A percentile compares a stretch with the other conserved stretches of the same genome.
Conservation (phyloP, 805 yeast species). For the Wilhelminamyces savonicus region DNA sequence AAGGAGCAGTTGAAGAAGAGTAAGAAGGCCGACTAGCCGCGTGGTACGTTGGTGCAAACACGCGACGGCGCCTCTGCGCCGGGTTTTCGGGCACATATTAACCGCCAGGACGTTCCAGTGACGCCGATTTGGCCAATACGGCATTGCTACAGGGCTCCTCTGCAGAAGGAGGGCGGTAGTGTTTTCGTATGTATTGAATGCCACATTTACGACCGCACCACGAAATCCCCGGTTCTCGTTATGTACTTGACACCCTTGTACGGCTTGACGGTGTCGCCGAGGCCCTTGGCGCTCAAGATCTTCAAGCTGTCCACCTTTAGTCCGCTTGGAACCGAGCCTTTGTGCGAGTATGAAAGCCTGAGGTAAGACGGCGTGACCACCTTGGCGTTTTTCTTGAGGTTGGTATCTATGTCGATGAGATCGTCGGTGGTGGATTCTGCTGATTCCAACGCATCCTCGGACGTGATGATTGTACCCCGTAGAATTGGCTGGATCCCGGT, state of each 20-base stretch:
- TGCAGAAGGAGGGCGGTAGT: too few species aligned
- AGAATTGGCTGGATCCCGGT: slow-evolving; percentile 66
- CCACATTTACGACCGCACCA: too few species aligned
- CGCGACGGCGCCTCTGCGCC: too few species aligned
- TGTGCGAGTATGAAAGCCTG: slow-evolving; percentile 47
- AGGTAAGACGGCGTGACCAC: slow-evolving; percentile 29
- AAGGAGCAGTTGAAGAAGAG: slow-evolving; percentile 43
- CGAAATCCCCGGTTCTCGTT: slow-evolving; percentile 56
- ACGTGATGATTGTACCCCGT: slow-evolving; percentile 45
- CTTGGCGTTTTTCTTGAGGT: slow-evolving; percentile 2
- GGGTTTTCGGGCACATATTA: too few species aligned
- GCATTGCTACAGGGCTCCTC: too few species aligned
- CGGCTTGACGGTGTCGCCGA: slow-evolving; percentile 60
- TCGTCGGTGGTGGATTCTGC: slow-evolving; percentile 2
- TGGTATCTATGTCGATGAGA: slow-evolving; percentile 1
- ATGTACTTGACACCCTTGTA: slow-evolving; percentile 88
- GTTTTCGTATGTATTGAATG: too few species aligned
- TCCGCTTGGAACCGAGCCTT: slow-evolving; percentile 74
- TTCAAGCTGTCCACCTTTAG: slow-evolving; percentile 60
- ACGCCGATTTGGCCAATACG: too few species aligned
- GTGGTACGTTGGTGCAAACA: too few species aligned
- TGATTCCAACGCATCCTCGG: not conserved
- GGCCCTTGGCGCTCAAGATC: slow-evolving; percentile 50
- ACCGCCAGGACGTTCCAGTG: too few species aligned
- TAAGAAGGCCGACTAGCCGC: slow-evolving; percentile 36